phyloP scores from a whole-genome alignment of 2,329 filamentous ascomycete genomes.

The Aspergillus sp. region DNA sequence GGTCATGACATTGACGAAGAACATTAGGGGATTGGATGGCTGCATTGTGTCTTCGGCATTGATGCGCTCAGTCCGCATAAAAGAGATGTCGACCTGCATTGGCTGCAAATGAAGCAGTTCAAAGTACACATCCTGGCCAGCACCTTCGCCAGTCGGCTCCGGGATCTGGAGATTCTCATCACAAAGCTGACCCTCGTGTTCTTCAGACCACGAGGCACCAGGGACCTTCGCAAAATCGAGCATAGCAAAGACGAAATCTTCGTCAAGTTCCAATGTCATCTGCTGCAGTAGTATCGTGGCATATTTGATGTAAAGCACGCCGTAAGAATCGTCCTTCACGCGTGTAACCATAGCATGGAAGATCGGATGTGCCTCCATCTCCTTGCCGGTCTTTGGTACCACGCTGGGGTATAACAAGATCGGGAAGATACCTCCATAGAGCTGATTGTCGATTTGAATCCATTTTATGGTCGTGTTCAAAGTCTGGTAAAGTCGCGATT shows the following conservation, averaged over 20 bases:
- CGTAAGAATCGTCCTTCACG: conserved; percentile 97
- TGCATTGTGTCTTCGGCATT: conserved; percentile 94
- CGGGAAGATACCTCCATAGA: conserved; percentile 97
- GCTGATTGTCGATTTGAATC: conserved; percentile 98
- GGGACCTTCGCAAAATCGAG: conserved; percentile 93
- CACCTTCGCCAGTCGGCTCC: conserved; percentile 79
- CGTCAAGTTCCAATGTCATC: conserved; percentile 96
- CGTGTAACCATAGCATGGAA: conserved; percentile 87
- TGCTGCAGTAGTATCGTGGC: conserved; percentile 90
- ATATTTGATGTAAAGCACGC: conserved; percentile 97
- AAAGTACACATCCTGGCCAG: conserved; percentile 95
- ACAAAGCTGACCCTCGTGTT: conserved; percentile 80
- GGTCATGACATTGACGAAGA: conserved; percentile 96
- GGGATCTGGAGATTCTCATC: conserved; percentile 90
- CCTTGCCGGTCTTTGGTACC: conserved; percentile 92
- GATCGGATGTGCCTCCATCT: conserved; percentile 94
- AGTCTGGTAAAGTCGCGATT: conserved; percentile 92
- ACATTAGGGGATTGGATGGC: conserved; percentile 93
- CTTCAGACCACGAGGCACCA: conserved; percentile 81
- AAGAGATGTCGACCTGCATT: conserved; percentile 96
- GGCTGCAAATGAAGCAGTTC: conserved; percentile 95
- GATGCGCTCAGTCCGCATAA: conserved; percentile 93
- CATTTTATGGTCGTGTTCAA: conserved; percentile 90
- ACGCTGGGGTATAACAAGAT: conserved; percentile 97
- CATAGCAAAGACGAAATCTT: conserved; percentile 96